A percentile compares a stretch with the other conserved stretches of the same genome.
These are phyloP conservation scores for Musa itinerans DNA, from an alignment of 176 grass and related monocot genomes.

Conservation along the genomic window DNA sequence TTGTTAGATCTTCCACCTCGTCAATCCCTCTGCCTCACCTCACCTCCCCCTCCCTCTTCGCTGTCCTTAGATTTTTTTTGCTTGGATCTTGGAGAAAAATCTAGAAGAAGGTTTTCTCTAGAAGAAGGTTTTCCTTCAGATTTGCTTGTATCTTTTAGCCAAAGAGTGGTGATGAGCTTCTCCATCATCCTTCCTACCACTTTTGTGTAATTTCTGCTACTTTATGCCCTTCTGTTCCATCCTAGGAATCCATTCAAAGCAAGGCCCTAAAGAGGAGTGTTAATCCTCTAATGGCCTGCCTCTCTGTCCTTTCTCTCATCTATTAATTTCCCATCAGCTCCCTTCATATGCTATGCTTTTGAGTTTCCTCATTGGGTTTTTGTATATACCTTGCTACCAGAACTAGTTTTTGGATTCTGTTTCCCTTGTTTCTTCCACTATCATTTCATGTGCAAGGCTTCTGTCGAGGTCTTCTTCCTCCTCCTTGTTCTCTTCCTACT, in stretches of 20 bases:
- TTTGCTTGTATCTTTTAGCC: no score
- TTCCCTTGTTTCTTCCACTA: not conserved
- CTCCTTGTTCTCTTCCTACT: not conserved
- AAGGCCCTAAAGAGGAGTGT: not conserved
- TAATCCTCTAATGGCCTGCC: not conserved
- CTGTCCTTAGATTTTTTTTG: not conserved
- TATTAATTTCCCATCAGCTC: not conserved
- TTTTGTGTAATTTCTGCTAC: not conserved
- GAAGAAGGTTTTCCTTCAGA: not conserved
- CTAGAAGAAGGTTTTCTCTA: no score
- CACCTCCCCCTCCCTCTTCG: not conserved
- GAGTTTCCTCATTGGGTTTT: not conserved
- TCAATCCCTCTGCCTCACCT: not conserved
- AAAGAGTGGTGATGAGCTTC: not conserved
- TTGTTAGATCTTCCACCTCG: not conserved
- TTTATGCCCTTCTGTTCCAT: no score
- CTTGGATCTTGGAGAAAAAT: not conserved
- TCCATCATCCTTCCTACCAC: not conserved
- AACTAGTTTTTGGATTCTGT: not conserved
- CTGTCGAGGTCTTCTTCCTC: not conserved
- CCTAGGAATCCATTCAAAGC: not conserved
- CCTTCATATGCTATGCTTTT: not conserved
- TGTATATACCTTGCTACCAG: not conserved
- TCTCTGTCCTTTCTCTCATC: not conserved
- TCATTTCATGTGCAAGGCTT: slow-evolving; percentile 9